A percentile compares a stretch with the other conserved stretches of the same genome.
These are phyloP conservation scores for Dothideomycetidae sp. DNA, from an alignment of 2,329 filamentous ascomycete species.

Conservation along the genomic window DNA sequence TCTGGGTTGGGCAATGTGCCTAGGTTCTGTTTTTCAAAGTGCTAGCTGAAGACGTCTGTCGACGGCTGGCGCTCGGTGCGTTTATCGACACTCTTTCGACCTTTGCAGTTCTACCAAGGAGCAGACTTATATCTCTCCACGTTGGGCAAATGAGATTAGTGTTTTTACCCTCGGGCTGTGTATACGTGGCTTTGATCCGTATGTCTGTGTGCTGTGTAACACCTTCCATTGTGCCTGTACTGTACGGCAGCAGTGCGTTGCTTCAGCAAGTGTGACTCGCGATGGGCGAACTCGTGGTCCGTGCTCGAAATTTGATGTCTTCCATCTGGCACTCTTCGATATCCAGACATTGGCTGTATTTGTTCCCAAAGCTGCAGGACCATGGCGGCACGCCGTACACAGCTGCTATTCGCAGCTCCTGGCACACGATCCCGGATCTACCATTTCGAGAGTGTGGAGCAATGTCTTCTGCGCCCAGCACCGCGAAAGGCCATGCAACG, in stretches of 20 bases:
- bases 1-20: background rate
- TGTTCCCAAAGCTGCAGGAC: background rate
- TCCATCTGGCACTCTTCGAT: too few species aligned
- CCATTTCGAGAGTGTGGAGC: background rate
- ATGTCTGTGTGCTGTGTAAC: too few species aligned
- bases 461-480: background rate
- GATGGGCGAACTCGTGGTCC: slow-evolving; percentile 5
- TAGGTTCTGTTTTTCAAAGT: background rate
- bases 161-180: background rate
- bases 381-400: slow-evolving; percentile 1
- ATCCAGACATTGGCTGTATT: too few species aligned
- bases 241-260: too few species aligned
- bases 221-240: too few species aligned
- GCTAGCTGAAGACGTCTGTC: background rate
- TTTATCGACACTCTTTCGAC: slow-evolving; percentile 2
- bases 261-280: too few species aligned
- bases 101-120: slow-evolving; percentile 7
- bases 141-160: slow-evolving; percentile 9
- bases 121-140: slow-evolving; percentile 8
- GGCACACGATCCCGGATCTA: background rate
- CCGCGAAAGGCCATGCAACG: too few species aligned
- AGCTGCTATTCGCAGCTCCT: background rate
- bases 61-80: background rate
- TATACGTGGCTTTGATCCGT: too few species aligned
- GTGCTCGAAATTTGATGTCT: slow-evolving; percentile 9